phyloP scores from a whole-genome alignment of 768 basidiomycete genomes.

The Tricholomella constricta region DNA sequence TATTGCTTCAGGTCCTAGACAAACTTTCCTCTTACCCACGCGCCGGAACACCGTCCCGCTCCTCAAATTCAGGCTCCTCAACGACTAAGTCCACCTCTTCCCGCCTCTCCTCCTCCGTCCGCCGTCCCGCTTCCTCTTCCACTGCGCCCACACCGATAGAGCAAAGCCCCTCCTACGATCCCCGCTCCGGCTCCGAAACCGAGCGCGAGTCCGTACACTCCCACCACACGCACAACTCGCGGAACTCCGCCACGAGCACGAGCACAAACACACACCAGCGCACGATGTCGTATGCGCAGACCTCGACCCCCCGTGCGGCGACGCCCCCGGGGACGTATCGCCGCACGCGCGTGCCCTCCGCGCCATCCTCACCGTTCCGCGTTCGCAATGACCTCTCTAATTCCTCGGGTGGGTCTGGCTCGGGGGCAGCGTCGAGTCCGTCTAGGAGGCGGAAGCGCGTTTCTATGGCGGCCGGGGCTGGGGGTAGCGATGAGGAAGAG shows the following conservation, averaged over 20 bases:
- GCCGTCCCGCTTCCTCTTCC: conserved; percentile 35
- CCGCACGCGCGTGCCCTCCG: conserved; percentile 48
- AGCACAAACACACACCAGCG: conserved; percentile 9
- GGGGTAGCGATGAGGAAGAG: conserved; percentile 30
- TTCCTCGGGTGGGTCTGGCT: conserved; percentile 4
- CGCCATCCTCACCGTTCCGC: conserved; percentile 36
- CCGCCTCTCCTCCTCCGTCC: conserved; percentile 36
- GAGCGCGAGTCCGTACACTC: conserved; percentile 61
- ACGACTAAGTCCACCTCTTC: conserved; percentile 26
- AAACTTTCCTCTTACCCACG: conserved; percentile 64
- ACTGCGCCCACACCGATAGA: conserved; percentile 24
- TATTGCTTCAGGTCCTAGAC: conserved; percentile 56
- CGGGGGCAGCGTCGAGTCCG: too few species aligned
- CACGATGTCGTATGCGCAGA: conserved; percentile 6
- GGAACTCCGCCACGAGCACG: conserved; percentile 19
- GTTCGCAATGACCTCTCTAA: conserved; percentile 5
- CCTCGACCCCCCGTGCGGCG: not conserved
- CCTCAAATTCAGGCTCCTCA: conserved; percentile 35
- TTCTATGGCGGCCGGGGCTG: conserved; percentile 3
- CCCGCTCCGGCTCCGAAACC: conserved; percentile 77
- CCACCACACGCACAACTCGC: conserved; percentile 27
- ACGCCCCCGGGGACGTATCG: conserved; percentile 10
- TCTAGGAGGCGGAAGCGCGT: conserved; percentile 14
- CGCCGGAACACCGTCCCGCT: conserved; percentile 53
- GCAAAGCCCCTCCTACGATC: conserved; percentile 26